Base-by-base conservation (phyloP, 164 flowering plant species). In the Magnolia kwangsiensis region DNA sequence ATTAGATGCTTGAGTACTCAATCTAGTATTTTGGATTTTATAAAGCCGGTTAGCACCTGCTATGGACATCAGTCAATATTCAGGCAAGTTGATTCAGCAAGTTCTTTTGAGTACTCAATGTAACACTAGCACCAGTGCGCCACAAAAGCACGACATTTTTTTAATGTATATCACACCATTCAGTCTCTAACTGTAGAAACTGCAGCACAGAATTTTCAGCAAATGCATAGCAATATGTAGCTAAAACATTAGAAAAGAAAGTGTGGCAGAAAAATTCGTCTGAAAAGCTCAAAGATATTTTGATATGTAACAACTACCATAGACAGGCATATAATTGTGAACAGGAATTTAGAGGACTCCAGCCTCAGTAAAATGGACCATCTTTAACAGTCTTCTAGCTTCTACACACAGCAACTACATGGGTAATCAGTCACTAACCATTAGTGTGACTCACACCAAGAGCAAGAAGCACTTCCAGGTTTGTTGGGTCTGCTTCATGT, bases 381-480 rank as follows among this genome's bases (percentile, higher is more conserved):
- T 19, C 61, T 50, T 49, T n/a, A 50, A 21, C 58, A 20, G 61
- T 59, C 9, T 31, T 9, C 23, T 18, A 37, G 23, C 27, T 29
- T 27, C 65, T 5, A 27, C 45, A 70, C 20, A 16, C 29, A 4
- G 50, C 20, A 69, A 63, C 31, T 73, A 65, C 24, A 51, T 71
- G 59, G 72, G 66, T 16, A 75, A 64, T 51, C 50, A 59, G 58
- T 20, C 45, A 86, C 92, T 84, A 9, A 96, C 99, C 99, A 83
- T 96, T 96, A 58, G 99, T 96, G 82, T 96, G 98, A 83, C 99
- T 96, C 87, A 96, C 99, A 51, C 99, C 99, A 78, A 96, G 95
- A 58, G 99, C 92, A 83, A 96, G 97, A 85, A 96, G 98, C 78
- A 96, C 99, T 81, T 96, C 99, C 67, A 96, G 82, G 79, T 96